phyloP scores from a whole-genome alignment of 352 stramenopile genomes.

The Blastocystis sp. region DNA sequence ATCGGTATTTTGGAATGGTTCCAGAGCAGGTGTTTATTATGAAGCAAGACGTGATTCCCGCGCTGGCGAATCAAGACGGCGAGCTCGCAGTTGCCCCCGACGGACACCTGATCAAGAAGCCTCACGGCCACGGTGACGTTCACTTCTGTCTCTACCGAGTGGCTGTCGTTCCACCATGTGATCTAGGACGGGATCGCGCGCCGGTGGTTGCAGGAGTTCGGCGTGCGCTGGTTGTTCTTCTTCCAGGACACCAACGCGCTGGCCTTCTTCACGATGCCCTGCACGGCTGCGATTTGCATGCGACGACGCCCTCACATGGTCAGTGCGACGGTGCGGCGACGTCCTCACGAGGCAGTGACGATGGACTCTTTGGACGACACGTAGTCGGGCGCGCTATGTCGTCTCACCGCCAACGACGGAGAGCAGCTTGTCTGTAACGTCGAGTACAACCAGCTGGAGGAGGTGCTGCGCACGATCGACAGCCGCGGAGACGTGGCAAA shows the following conservation, averaged over 20 bases:
- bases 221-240: slow-evolving; percentile 79
- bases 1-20: slow-evolving; percentile 83
- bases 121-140: slow-evolving; percentile 92
- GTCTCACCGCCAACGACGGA: slow-evolving; percentile 65
- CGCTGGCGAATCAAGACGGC: slow-evolving; percentile 71
- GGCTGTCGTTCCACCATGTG: neutral
- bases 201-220: slow-evolving; percentile 66
- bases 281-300: slow-evolving; percentile 57
- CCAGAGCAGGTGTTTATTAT: slow-evolving; percentile 80
- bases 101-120: slow-evolving; percentile 71
- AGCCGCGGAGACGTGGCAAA: slow-evolving; percentile 69
- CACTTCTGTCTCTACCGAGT: slow-evolving; percentile 75
- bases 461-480: slow-evolving; percentile 68
- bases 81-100: slow-evolving; percentile 68
- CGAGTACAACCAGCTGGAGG: slow-evolving; percentile 86
- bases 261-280: slow-evolving; percentile 58
- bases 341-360: neutral
- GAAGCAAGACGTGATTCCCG: slow-evolving; percentile 89
- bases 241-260: slow-evolving; percentile 71
- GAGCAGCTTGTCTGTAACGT: slow-evolving; percentile 76
- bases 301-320: neutral
- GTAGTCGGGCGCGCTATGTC: slow-evolving; percentile 70
- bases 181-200: slow-evolving; percentile 65
- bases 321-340: neutral
- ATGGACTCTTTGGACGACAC: neutral